Percentiles rank a stretch among this genome's conserved stretches.
Conservation (phyloP, 768 basidiomycete species). For the Russula emetica region DNA sequence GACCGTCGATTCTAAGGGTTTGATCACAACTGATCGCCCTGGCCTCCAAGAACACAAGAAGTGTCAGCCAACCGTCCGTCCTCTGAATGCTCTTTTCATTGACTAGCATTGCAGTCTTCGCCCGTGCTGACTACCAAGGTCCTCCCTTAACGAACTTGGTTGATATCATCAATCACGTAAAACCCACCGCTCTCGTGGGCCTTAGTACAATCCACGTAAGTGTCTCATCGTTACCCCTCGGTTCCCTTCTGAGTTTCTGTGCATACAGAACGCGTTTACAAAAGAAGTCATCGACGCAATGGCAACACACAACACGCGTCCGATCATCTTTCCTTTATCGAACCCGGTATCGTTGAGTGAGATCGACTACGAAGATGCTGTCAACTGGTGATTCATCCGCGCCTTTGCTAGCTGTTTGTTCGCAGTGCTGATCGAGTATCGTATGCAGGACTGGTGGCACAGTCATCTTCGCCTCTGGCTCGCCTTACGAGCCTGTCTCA, state of each 20-base stretch:
- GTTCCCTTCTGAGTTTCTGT: slow-evolving; percentile 18
- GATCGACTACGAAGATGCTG: slow-evolving; percentile 72
- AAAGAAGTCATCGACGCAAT: slow-evolving; percentile 68
- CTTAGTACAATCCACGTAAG: slow-evolving; percentile 72
- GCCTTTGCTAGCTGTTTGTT: neutral
- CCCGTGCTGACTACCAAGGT: slow-evolving; percentile 74
- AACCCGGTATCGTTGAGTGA: slow-evolving; percentile 83
- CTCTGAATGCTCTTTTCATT: neutral
- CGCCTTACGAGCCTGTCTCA: slow-evolving; percentile 68
- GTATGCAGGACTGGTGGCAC: slow-evolving; percentile 44
- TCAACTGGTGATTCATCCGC: slow-evolving; percentile 50
- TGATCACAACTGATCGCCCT: slow-evolving; percentile 72
- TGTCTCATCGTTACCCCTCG: slow-evolving; percentile 15
- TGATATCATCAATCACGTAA: slow-evolving; percentile 75
- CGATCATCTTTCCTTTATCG: slow-evolving; percentile 90
- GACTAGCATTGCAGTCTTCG: slow-evolving; percentile 54
- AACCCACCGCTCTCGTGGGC: slow-evolving; percentile 85
- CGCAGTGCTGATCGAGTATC: neutral
- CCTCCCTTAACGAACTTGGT: slow-evolving; percentile 72
- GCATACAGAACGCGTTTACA: slow-evolving; percentile 63
- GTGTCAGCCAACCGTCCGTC: slow-evolving; percentile 41
- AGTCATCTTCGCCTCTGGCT: slow-evolving; percentile 85
- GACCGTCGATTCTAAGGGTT: slow-evolving; percentile 75
- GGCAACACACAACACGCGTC: slow-evolving; percentile 75
- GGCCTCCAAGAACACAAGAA: slow-evolving; percentile 78